A percentile compares a stretch with the other conserved stretches of the same genome.
These are phyloP conservation scores for Jackrogersella multiformis DNA, from an alignment of 495 filamentous ascomycete genomes.

Conservation along the genomic window DNA sequence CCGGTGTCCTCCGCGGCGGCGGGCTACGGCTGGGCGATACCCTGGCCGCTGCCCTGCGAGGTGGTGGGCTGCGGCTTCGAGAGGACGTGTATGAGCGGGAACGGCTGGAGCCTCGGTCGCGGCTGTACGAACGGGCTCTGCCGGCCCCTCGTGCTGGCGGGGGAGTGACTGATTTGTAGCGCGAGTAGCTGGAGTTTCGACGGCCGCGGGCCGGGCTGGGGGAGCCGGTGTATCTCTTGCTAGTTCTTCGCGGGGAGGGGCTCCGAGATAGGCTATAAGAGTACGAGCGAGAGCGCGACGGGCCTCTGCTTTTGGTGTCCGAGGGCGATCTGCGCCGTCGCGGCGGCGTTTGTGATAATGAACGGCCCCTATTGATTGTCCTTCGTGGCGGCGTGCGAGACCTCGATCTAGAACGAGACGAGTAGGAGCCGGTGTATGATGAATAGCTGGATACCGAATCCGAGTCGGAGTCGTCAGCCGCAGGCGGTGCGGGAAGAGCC, in stretches of 20 bases:
- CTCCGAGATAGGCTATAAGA: conserved; percentile 40
- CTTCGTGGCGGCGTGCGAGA: conserved; percentile 49
- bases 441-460: conserved; percentile 74
- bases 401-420: conserved; percentile 58
- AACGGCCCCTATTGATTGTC: conserved; percentile 45
- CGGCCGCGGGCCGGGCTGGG: conserved; percentile 34
- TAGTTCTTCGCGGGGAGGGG: conserved; percentile 29
- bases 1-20: conserved; percentile 39
- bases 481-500: conserved; percentile 70
- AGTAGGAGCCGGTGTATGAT: conserved; percentile 66
- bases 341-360: conserved; percentile 54
- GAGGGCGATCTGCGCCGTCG: conserved; percentile 48
- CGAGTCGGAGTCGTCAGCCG: conserved; percentile 64
- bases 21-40: conserved; percentile 33
- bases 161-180: conserved; percentile 44
- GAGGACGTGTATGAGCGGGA: conserved; percentile 41
- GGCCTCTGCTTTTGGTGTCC: conserved; percentile 53
- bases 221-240: conserved; percentile 25
- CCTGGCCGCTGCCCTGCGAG: conserved; percentile 32
- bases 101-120: conserved; percentile 29
- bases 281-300: conserved; percentile 51
- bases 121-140: conserved; percentile 36
- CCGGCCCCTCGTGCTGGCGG: conserved; percentile 30
- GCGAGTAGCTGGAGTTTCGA: conserved; percentile 36
- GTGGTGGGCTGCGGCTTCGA: conserved; percentile 40